Percentiles rank a stretch among this genome's conserved stretches.
phyloP scores from a whole-genome alignment of 2,329 filamentous ascomycete genomes.

The Emmonsiellopsis sp. region DNA sequence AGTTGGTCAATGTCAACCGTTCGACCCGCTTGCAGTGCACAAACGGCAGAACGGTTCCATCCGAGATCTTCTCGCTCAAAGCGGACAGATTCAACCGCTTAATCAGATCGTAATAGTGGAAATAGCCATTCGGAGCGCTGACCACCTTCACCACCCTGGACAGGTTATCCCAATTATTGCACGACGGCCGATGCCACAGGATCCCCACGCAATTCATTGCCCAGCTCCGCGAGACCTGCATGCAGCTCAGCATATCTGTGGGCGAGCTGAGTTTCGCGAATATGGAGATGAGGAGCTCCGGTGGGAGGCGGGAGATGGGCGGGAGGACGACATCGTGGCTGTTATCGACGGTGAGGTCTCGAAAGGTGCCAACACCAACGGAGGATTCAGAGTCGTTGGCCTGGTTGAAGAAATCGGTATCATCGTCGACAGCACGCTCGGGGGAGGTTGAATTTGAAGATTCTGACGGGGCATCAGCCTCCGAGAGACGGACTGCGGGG shows the following conservation, averaged over 20 bases:
- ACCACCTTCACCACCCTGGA: constrained; percentile 73
- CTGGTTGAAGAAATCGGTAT: constrained; percentile 85
- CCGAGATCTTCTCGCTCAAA: constrained; percentile 67
- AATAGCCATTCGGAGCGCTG: constrained; percentile 63
- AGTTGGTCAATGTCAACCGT: constrained; percentile 85
- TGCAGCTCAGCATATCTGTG: constrained; percentile 71
- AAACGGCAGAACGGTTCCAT: constrained; percentile 79
- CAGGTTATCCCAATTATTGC: constrained; percentile 77
- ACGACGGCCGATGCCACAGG: constrained; percentile 88
- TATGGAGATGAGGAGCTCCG: constrained; percentile 88
- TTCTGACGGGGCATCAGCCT: constrained; percentile 33
- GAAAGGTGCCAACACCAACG: constrained; percentile 68
- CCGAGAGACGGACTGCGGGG: constrained; percentile 27
- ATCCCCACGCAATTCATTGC: constrained; percentile 84
- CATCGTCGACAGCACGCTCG: constrained; percentile 59
- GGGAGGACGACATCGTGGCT: constrained; percentile 25
- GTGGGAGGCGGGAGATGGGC: constrained; percentile 76
- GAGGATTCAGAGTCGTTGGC: constrained; percentile 89
- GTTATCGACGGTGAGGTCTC: constrained; percentile 61
- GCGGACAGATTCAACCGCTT: constrained; percentile 84
- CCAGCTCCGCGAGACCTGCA: constrained; percentile 93
- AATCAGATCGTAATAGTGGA: constrained; percentile 82
- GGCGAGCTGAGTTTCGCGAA: constrained; percentile 75
- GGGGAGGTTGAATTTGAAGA: constrained; percentile 25
- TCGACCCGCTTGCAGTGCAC: constrained; percentile 82